Conservation (phyloP, 2,329 filamentous ascomycete species). For the Hortaea sp. region DNA sequence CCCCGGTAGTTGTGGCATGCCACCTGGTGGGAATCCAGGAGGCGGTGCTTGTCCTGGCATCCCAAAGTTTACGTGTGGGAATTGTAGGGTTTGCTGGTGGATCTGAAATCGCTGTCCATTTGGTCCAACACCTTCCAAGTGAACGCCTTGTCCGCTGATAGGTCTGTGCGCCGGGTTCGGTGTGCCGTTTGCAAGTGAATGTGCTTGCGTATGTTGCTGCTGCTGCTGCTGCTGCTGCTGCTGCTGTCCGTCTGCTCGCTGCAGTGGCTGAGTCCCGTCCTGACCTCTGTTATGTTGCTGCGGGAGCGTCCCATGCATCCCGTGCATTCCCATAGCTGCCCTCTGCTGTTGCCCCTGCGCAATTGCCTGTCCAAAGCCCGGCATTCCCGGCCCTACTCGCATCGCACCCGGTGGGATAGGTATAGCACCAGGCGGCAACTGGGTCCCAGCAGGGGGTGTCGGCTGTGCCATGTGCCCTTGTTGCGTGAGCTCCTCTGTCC, state of each 20-base stretch:
- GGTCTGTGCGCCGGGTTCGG: slow-evolving; percentile 3
- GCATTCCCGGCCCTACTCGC: neutral
- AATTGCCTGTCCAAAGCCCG: slow-evolving; percentile 4
- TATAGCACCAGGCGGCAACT: neutral
- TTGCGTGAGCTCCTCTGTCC: neutral
- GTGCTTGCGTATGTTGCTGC: neutral
- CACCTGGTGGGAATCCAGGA: slow-evolving; percentile 9
- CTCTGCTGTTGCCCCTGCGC: slow-evolving; percentile 12
- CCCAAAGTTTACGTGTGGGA: slow-evolving; percentile 1
- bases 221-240: neutral
- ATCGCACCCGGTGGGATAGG: neutral
- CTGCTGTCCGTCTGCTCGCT: neutral
- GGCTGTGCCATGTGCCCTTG: neutral
- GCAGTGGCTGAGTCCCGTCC: neutral
- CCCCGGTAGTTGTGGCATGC: slow-evolving; percentile 18
- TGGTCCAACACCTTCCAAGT: slow-evolving; percentile 19
- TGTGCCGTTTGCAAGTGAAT: neutral
- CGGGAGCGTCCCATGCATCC: slow-evolving; percentile 1
- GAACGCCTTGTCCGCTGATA: slow-evolving; percentile 16
- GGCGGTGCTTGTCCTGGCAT: slow-evolving; percentile 6
- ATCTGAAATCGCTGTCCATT: slow-evolving; percentile 21
- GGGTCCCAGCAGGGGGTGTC: neutral
- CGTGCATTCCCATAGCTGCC: slow-evolving; percentile 13
- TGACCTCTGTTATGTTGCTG: neutral
- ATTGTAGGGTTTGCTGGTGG: slow-evolving; percentile 15